These are phyloP conservation scores for Mycena rosella DNA, from an alignment of 768 basidiomycete genomes.

Conservation along the genomic window DNA sequence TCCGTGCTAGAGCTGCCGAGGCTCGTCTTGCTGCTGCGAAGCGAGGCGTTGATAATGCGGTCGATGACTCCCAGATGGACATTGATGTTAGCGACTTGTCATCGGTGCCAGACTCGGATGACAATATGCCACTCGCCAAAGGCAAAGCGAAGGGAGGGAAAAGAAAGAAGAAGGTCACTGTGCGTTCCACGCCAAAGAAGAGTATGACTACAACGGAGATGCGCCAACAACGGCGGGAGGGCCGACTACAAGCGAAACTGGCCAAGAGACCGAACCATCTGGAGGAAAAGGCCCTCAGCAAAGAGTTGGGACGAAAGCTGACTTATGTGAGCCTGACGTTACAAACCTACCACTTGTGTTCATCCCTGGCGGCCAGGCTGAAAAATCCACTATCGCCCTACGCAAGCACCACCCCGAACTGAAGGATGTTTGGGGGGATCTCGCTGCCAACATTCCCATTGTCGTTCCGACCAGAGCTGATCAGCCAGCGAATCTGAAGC, in stretches of 20 bases:
- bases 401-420: conserved; percentile 85
- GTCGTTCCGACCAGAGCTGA: conserved; percentile 76
- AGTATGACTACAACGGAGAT: conserved; percentile 52
- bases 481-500: conserved; percentile 87
- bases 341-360: conserved; percentile 8
- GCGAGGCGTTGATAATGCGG: conserved; percentile 45
- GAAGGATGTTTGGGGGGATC: conserved; percentile 87
- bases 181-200: conserved; percentile 34
- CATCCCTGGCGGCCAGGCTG: conserved; percentile 63
- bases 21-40: conserved; percentile 56
- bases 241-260: conserved; percentile 39
- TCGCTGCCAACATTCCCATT: conserved; percentile 72
- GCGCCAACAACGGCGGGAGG: conserved; percentile 45
- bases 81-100: conserved; percentile 38
- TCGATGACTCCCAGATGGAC: conserved; percentile 45
- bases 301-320: conserved; percentile 78
- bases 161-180: conserved; percentile 42
- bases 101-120: conserved; percentile 42
- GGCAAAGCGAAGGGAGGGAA: conserved; percentile 40
- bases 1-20: conserved; percentile 68
- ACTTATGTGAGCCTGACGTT: conserved; percentile 66
- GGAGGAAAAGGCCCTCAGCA: conserved; percentile 64
- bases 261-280: conserved; percentile 49
- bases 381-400: conserved; percentile 74
- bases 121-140: conserved; percentile 20